phyloP scores from a whole-genome alignment of 2,329 filamentous ascomycete species.

The Endoconidiophora polonica region DNA sequence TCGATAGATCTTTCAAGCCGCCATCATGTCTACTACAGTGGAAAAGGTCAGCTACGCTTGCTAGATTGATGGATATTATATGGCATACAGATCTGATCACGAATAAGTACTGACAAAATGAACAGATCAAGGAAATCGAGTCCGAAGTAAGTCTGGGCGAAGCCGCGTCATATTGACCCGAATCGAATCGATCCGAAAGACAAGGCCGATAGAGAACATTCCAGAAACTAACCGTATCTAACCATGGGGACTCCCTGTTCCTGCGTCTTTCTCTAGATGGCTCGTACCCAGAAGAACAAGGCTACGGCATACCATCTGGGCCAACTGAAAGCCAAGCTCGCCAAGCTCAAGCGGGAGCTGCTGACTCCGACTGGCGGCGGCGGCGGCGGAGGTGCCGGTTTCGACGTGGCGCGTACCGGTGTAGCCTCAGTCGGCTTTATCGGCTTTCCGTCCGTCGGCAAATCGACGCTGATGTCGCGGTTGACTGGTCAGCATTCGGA shows the following conservation, averaged over 20 bases:
- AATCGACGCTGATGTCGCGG: conserved; percentile 91
- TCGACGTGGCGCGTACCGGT: conserved; percentile 94
- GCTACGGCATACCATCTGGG: conserved; percentile 84
- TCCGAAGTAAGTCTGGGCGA: conserved; percentile 50
- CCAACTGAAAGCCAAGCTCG: conserved; percentile 94
- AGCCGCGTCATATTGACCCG: background rate
- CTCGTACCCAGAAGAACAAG: conserved; percentile 94
- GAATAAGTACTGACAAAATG: conserved; percentile 4
- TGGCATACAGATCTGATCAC: no score
- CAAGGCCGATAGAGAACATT: background rate
- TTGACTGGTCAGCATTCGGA: conserved; percentile 95
- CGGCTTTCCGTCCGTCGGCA: conserved; percentile 93
- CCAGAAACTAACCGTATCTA: conserved; percentile 2
- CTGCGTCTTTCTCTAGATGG: conserved; percentile 46
- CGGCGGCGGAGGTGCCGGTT: conserved; percentile 72
- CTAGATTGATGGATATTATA: background rate
- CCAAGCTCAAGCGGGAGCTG: conserved; percentile 92
- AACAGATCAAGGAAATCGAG: conserved; percentile 91
- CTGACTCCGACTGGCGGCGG: conserved; percentile 73
- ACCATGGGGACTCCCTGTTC: conserved; percentile 2
- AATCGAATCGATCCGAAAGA: background rate
- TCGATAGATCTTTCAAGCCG: background rate
- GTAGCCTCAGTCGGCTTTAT: conserved; percentile 96
- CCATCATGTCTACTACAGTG: conserved; percentile 78
- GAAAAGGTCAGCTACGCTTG: conserved; percentile 54